Evolutionary conservation across 2,329 filamentous ascomycete genomes (phyloP).

Genomic region (Colletotrichum brevisporum): DNA sequence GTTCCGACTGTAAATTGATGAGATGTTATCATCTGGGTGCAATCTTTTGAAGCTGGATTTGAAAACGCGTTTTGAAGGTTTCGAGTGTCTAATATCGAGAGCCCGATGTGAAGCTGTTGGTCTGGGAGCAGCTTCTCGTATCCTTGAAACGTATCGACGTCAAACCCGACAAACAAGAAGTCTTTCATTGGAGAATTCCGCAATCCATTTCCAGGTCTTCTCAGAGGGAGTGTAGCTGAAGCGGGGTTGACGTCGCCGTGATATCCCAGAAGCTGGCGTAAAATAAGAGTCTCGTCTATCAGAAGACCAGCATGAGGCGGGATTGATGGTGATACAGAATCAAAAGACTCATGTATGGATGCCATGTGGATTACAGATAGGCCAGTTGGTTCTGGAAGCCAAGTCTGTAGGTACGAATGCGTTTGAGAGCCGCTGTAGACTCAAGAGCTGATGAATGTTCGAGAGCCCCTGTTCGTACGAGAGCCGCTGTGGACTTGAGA

Average conservation of each 20-base stretch:
- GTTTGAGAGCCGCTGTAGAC: no score
- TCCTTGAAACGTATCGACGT: slow-evolving; percentile 37
- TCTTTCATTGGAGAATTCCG: slow-evolving; percentile 24
- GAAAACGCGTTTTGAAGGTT: slow-evolving; percentile 8
- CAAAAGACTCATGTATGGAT: neutral
- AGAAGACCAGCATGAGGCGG: slow-evolving; percentile 33
- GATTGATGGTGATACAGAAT: neutral
- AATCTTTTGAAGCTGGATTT: neutral
- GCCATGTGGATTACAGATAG: neutral
- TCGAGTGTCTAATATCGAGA: slow-evolving; percentile 29
- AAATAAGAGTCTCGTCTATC: slow-evolving; percentile 33
- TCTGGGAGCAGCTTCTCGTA: slow-evolving; percentile 26
- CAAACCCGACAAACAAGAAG: slow-evolving; percentile 32
- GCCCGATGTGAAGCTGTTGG: slow-evolving; percentile 31
- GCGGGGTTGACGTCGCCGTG: neutral
- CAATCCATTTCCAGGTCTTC: slow-evolving; percentile 10
- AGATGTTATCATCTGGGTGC: slow-evolving; percentile 7
- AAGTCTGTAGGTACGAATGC: no score
- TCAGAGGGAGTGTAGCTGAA: neutral
- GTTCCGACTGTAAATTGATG: slow-evolving; percentile 33
- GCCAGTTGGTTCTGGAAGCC: neutral
- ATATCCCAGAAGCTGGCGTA: slow-evolving; percentile 33
- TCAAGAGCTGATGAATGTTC: no score
- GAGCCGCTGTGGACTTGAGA: no score
- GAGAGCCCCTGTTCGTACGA: no score